Base-by-base conservation (phyloP, 1,139 yeast genomes). In the Pichia sp. region DNA sequence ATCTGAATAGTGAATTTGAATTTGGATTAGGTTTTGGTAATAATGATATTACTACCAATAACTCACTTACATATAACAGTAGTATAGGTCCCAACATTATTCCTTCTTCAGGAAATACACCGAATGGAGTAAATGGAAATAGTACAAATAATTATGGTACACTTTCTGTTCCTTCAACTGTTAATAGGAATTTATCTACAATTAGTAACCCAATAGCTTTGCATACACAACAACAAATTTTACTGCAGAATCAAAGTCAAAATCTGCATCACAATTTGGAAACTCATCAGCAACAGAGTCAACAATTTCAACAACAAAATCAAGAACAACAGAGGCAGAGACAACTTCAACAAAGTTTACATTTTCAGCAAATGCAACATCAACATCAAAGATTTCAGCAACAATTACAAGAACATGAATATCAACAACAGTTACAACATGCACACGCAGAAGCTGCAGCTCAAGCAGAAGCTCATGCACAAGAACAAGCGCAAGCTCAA, bases 1-100 rank as follows among this genome's bases (percentile, higher is more conserved):
- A 53, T 30, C n/a, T n/a, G n/a, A n/a, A n/a, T n/a, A 41, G 40
- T 18, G 36, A 41, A 14, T 40, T 41, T 32, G 33, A 41, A 22
- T 28, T 22, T 14, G 39, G 34, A 28, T 14, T 28, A 22, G 38
- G 28, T 23, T 28, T 31, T 3, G 28, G 24, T 23, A 32, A 33
- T 28, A 7, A 20, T 22, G 9, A 12, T 22, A 18, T 28, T 23
- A 14, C 11, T n/a, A 25, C n/a, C n/a, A n/a, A n/a, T n/a, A n/a
- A n/a, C n/a, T n/a, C n/a, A n/a, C n/a, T n/a, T n/a, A n/a, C n/a
- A n/a, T n/a, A n/a, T n/a, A n/a, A n/a, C n/a, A n/a, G n/a, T n/a
- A n/a, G n/a, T n/a, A n/a, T n/a, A n/a, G n/a, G n/a, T n/a, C n/a
- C n/a, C n/a, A n/a, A n/a, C n/a, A n/a, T n/a, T n/a, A n/a, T n/a